Evolutionary conservation across 352 stramenopile genomes (phyloP).

Genomic region (Phytophthora quininea): DNA sequence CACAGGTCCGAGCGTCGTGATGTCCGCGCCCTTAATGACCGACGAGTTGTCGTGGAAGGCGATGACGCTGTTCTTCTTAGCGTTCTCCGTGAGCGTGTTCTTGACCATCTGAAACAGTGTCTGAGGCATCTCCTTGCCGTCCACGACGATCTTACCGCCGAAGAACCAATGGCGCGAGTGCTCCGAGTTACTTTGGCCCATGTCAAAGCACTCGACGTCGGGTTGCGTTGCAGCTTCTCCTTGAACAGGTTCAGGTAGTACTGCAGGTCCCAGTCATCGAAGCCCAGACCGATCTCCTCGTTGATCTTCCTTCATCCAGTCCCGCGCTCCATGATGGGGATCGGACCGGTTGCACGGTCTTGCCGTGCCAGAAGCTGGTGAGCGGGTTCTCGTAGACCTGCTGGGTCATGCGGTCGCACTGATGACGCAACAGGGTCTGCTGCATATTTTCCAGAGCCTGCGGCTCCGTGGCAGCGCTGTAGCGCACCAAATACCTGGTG

Average conservation of each 20-base stretch:
- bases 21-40: conserved; percentile 94
- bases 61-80: conserved; percentile 96
- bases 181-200: conserved; percentile 98
- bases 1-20: conserved; percentile 82
- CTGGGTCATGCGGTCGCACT: conserved; percentile 99
- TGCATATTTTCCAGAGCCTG: conserved; percentile 54
- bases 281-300: conserved; percentile 94
- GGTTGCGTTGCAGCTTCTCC: conserved; percentile 96
- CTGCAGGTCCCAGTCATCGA: conserved; percentile 99
- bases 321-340: conserved; percentile 97
- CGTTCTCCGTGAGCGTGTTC: conserved; percentile 91
- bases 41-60: conserved; percentile 99
- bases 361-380: conserved; percentile 89
- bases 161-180: conserved; percentile 99
- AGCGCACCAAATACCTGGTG: conserved; percentile 89
- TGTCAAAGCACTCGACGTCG: conserved; percentile 99
- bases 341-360: conserved; percentile 83
- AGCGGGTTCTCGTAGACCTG: conserved; percentile 93
- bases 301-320: conserved; percentile 95
- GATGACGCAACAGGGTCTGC: conserved; percentile 59
- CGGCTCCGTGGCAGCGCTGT: conserved; percentile 38
- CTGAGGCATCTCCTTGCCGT: conserved; percentile 95
- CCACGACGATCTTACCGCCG: conserved; percentile 98
- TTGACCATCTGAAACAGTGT: conserved; percentile 99
- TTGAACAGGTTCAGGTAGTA: conserved; percentile 98